Base-by-base conservation (phyloP, 2,329 filamentous ascomycete species). In the Ceratocystis harringtonii region DNA sequence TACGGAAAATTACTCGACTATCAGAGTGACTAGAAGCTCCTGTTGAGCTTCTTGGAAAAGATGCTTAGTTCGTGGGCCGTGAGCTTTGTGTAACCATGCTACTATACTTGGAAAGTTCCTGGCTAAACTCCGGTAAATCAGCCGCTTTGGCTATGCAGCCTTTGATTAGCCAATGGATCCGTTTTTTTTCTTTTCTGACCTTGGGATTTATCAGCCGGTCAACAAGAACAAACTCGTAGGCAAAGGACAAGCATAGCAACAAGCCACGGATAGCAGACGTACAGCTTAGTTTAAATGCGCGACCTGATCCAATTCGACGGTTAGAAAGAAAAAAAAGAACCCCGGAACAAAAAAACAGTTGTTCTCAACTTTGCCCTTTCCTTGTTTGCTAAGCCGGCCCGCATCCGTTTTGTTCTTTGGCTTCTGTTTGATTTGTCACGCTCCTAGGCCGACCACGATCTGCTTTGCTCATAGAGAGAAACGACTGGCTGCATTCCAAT, bases 91-190 rank as follows among this genome's bases (percentile, higher is more conserved):
- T 58, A 58, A 58, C 55, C 5, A 15, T 36, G 28, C 5, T 25
- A 22, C 48, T 52, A 25, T 8, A 2, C n/a, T n/a, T 3, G 15
- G 55, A n/a, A 58, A n/a, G 5, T 8, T 1, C 17, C 17, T 15
- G 55, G 55, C 55, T 58, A 36, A 58, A 58, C 28, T 2, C 5
- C 55, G 55, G 55, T 17, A 30, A 4, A 30, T 30, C 12, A 12
- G 2, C 5, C 30, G 22, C 61, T 32, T 43, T 41, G n/a, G 15
- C 22, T 48, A 22, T 48, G 19, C 22, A 2, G 5, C 10, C 25
- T 25, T 5, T 64, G 52, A 64, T 64, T 64, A 15, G 63, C 43
- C 63, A 64, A 58, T 25, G 5, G 36, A 19, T 58, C 36, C 36
- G 36, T 45, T 60, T 60, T 45, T 45, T 64, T 64, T 48, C 58